Percentiles rank a stretch among this genome's conserved stretches.
phyloP scores from a whole-genome alignment of 306 rosid species.

The Alnus glutinosa region DNA sequence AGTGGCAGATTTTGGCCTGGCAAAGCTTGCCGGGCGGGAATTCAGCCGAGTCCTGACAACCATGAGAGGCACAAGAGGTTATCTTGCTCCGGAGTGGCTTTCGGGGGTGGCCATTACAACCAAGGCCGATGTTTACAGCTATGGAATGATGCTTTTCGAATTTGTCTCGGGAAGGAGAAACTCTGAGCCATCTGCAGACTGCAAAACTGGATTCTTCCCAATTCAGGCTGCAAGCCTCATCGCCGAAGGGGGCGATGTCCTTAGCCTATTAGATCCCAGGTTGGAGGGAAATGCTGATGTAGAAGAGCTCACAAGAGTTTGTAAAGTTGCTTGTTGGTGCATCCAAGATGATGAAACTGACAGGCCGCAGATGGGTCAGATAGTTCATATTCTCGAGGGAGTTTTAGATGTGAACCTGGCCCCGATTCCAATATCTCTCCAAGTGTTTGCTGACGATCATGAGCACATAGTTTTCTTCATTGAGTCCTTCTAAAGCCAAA shows the following conservation, averaged over 20 bases:
- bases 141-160: conserved; percentile 60
- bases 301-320: conserved; percentile 49
- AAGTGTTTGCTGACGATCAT: conserved; percentile 47
- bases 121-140: conserved; percentile 55
- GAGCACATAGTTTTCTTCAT: conserved; percentile 61
- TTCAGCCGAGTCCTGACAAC: conserved; percentile 56
- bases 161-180: conserved; percentile 50
- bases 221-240: conserved; percentile 33
- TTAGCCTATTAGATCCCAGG: conserved; percentile 32
- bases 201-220: conserved; percentile 33
- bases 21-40: conserved; percentile 54
- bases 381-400: conserved; percentile 80
- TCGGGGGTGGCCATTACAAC: conserved; percentile 48
- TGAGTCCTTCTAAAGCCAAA: conserved; percentile 54
- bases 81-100: conserved; percentile 75
- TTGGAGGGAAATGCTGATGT: conserved; percentile 41
- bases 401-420: conserved; percentile 56
- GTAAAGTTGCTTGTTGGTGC: conserved; percentile 85
- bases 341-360: conserved; percentile 72
- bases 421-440: conserved; percentile 62
- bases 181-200: conserved; percentile 42
- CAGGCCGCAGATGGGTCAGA: conserved; percentile 80
- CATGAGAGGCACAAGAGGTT: conserved; percentile 71
- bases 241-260: conserved; percentile 26
- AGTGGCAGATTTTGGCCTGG: conserved; percentile 64